Evolutionary conservation across 441 rosid species (phyloP).

Genomic region (Aleurites moluccanus): DNA sequence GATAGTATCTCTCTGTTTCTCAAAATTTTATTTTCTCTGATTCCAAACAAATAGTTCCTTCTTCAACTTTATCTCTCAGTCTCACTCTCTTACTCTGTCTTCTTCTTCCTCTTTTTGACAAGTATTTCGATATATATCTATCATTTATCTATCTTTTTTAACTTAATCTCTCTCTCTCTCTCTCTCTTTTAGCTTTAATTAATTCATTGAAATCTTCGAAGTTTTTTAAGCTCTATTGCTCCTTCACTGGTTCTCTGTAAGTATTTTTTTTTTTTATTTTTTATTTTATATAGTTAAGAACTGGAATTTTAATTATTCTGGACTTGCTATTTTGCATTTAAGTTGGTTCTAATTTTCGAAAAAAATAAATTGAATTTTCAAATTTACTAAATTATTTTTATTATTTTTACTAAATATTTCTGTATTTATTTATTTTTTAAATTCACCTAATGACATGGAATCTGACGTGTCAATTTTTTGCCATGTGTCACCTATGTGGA

Average conservation of each 20-base stretch:
- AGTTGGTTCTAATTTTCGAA: neutral
- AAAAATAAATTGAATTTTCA: neutral
- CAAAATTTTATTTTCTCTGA: neutral
- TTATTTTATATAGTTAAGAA: neutral
- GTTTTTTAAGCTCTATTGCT: neutral
- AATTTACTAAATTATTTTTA: neutral
- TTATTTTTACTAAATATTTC: too few species aligned
- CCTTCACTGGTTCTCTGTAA: neutral
- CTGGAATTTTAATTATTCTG: neutral
- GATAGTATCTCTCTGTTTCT: neutral
- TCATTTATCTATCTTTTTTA: too few species aligned
- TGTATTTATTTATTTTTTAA: too few species aligned
- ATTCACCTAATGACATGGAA: too few species aligned
- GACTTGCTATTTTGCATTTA: neutral
- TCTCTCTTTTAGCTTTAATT: neutral
- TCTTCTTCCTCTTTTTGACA: neutral
- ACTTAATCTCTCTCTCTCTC: too few species aligned
- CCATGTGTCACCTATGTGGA: too few species aligned
- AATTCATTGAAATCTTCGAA: neutral
- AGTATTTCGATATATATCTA: neutral
- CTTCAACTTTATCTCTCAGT: neutral
- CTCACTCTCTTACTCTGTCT: neutral
- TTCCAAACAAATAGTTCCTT: neutral
- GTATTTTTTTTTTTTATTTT: neutral
- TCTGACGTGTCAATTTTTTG: too few species aligned